Base-by-base conservation (phyloP, 345 rosid species). In the Xanthoceras sorbifolium region DNA sequence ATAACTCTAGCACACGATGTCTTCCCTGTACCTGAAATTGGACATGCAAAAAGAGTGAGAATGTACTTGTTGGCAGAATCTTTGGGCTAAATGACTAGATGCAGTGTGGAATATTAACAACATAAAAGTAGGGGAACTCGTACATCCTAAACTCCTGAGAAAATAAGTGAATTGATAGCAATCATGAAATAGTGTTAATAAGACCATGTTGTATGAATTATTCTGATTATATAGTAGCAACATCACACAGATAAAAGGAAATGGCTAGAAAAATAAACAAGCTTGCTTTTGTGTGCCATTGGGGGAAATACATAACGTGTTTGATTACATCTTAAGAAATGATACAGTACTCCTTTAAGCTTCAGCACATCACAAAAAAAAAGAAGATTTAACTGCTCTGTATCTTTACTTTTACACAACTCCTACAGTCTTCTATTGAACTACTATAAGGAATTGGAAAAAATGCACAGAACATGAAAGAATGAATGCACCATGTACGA, bases 1-100 rank as follows among this genome's bases (percentile, higher is more conserved):
- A 93, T 93, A 79, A 96, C 93, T 79, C 95, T 95, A 15, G 98
- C 99, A 79, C 91, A 90, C 32, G 98, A 93, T 54, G 98, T 94
- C 89, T 96, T 96, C 83, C 99, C 98, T 40, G 97, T 94, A 82
- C 98, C 98, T 96, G 85, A 12, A 80, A 71, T 75, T 67, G 44
- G 67, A 75, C 69, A 71, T 8, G 36, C 59, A 78, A 36, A 46
- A 36, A 36, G 20, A n/a, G 62, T 57, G 26, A 57, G 62, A 23
- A 22, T 57, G 62, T 57, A 57, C 28, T 20, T 22, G 18, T 57
- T 20, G 62, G 62, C 62, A 57, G 26, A 48, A 6, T 8, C 25
- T 15, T 52, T 12, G n/a, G 11, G 57, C 42, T 26, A 25, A 65
- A 75, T 5, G 69, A 67, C 28, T 36, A 66, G 63, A 38, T 26